Base-by-base conservation (phyloP, 179 eudicot genomes). In the Vitellaria paradoxa region DNA sequence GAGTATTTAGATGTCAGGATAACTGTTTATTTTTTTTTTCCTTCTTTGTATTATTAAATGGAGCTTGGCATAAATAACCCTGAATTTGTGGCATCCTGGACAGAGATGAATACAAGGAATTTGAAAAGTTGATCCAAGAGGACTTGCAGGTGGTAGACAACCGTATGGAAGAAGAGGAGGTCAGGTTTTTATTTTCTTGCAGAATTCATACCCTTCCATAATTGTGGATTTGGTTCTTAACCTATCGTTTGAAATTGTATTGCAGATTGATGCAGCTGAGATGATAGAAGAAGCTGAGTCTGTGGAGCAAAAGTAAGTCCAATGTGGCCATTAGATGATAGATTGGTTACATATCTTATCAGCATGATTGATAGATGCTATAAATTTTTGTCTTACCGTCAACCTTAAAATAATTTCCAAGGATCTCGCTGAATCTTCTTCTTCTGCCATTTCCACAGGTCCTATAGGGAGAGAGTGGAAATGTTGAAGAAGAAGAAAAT, bases 91-190 rank as follows among this genome's bases (percentile, higher is more conserved):
- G 65, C 61, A 66, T 80, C 75, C 26, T 83, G 77, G 53, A 24
- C 90, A 94, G 98, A 77, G 98, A 92, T 72, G 98, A 94, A 84
- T 94, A 92, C 87, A 94, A 91, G 87, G 94, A 91, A 80, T 94
- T 94, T 76, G 98, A 94, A 81, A 92, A 89, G 79, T 83, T 85
- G 72, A 92, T 94, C 77, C 91, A 94, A 81, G 91, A 83, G 77
- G 97, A 94, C 81, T 85, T 94, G 84, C 78, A 85, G 75, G 90
- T 88, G 84, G 91, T 94, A 49, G 98, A 94, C 84, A 90, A 92
- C 70, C 98, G 97, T 64, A 56, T 91, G 80, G 98, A 94, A 85
- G 98, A 94, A 87, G 98, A 94, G 79, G 98, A 94, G 97, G 98
- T 92, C 60, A 85, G 90, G 37, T 12, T 69, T 80, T 64, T 63